Evolutionary conservation across 2,329 filamentous ascomycete species (phyloP), one percentile per base, ranked within the genome.

Genomic region (Fonsecaea pedrosoi): DNA sequence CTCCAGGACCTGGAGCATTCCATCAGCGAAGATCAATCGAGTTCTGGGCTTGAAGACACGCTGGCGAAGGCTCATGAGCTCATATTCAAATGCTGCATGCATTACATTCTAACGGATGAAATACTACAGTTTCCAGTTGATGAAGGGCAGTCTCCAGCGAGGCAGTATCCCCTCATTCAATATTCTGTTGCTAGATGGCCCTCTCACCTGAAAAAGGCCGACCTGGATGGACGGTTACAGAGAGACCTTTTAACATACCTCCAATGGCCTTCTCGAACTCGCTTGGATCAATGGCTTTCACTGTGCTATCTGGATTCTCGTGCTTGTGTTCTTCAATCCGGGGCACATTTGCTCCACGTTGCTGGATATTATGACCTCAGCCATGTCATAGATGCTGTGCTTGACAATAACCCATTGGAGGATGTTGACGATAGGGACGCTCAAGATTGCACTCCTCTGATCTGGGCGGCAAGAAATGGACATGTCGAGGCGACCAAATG

Each of bases 401-500:
- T 37, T 57, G 54, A 35, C 6, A 35, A 57, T 34, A n/a, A 38
- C 12, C 4, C 54, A 34, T 37, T n/a, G 13, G 38, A 37, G 5
- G 4, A 12, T 8, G 18, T 54, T 42, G 38, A 62, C 50, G 35
- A 48, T 25, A 65, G 45, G 18, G 67, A 69, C 50, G 8, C 13
- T 3, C 7, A 58, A n/a, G 34, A 56, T 30, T 54, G 62, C 55
- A 71, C 70, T 38, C 66, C 70, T 35, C 54, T 70, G 5, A 57
- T 42, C 30, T 66, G 64, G 54, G 70, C 70, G 6, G 69, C 57
- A 45, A 21, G 18, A 5, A 37, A 67, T n/a, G 70, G 70, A 35
- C 60, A 70, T 66, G 54, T 54, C 13, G 63, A 35, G 0, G 42
- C 65, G 4, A 64, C 61, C 25, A 54, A 63, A 8, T 53, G 18